Conservation (phyloP, 768 basidiomycete genomes). For the Chiua virens region DNA sequence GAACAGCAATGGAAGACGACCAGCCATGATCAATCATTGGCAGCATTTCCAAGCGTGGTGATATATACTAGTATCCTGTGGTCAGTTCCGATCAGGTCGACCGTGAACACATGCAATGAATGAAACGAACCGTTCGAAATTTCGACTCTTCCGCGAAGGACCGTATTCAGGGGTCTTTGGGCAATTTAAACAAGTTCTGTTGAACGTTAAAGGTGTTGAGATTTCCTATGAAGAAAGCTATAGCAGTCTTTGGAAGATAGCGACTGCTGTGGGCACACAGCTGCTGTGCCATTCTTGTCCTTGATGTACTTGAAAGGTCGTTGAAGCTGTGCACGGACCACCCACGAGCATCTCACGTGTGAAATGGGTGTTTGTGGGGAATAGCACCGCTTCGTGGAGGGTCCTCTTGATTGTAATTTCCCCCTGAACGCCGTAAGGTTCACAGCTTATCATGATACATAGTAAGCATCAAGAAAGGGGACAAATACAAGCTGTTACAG, state of each 20-base stretch:
- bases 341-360: no score
- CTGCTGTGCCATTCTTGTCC: no score
- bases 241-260: no score
- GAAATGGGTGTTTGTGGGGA: no score
- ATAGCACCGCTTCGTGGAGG: slow-evolving; percentile 1
- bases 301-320: no score
- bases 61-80: neutral
- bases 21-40: neutral
- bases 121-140: neutral
- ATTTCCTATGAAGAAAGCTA: no score
- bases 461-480: neutral
- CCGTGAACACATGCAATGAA: neutral
- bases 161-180: neutral
- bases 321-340: neutral
- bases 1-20: neutral
- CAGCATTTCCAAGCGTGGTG: no score
- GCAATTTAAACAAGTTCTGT: no score
- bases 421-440: neutral
- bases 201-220: no score
- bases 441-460: neutral
- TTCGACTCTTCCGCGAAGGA: neutral
- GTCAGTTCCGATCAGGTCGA: neutral
- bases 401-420: no score
- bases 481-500: neutral
- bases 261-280: no score